Evolutionary conservation across 768 basidiomycete species (phyloP), one percentile per base, ranked within the genome.

Genomic region (Megacollybia marginata): DNA sequence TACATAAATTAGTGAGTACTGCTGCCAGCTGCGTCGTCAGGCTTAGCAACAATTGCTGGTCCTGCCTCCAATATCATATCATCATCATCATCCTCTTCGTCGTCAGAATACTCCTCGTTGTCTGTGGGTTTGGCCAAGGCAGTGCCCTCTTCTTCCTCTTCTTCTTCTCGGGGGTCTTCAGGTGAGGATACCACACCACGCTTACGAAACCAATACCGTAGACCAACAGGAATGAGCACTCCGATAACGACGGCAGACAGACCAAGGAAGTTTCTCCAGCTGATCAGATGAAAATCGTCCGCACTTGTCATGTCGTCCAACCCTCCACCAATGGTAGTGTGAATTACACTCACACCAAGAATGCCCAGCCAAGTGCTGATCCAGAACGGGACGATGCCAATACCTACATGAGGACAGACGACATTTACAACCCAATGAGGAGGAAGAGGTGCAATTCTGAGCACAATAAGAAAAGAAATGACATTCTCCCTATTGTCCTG

Each of bases 391-490:
- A 86, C 66, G 48, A 92, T 65, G 9, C 82, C 78, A 54, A 98
- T 94, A 32, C 92, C 90, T 28, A 98, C 79, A 59, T 98, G 94
- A 1, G 94, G 94, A 54, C 88, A 89, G 9, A 96, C 71, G 51
- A 96, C 75, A 61, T 97, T 97, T 55, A 95, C 83, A 33, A 96
- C 87, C 95, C 95, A 97, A 59, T 96, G 94, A 5, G 94, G 94
- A 31, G 94, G 94, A 16, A 96, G 75, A 1, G 94, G 94, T 1
- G 92, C 88, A 52, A 97, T 94, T 50, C 93, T 84, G 42, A 98
- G 72, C n/a, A 98, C 82, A 64, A 98, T 88, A 56, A 97, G 80
- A 66, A 94, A 97, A 11, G 89, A 89, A 42, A 96, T 77, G 59
- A 96, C 73, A 67, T 93, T 92, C 57, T 83, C 83, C 53, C 80